Evolutionary conservation across 1,139 yeast genomes (phyloP).

Genomic region (Hemisphaericaspora xylofermentans): DNA sequence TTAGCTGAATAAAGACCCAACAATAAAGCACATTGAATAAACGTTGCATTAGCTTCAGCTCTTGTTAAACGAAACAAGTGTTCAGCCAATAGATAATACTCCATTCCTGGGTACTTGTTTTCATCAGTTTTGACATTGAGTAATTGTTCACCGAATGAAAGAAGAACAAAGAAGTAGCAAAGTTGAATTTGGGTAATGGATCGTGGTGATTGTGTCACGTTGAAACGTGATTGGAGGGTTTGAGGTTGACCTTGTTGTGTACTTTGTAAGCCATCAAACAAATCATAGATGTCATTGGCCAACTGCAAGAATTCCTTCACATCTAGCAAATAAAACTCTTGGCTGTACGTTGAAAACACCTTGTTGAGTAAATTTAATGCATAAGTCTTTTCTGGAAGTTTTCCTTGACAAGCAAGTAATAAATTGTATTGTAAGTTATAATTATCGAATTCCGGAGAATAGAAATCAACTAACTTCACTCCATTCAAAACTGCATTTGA

Average conservation of each 20-base stretch:
- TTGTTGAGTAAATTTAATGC: slow-evolving; percentile 28
- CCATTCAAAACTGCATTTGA: slow-evolving; percentile 1
- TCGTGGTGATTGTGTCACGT: neutral
- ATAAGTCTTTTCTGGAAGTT: slow-evolving; percentile 28
- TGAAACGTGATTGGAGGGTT: slow-evolving; percentile 1
- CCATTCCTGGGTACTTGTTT: slow-evolving; percentile 31
- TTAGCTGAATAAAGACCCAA: slow-evolving; percentile 50
- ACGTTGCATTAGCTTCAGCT: slow-evolving; percentile 39
- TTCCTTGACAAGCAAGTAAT: slow-evolving; percentile 8
- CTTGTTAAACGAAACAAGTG: slow-evolving; percentile 39
- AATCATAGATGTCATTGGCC: slow-evolving; percentile 26
- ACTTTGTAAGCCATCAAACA: slow-evolving; percentile 22
- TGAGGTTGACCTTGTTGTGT: slow-evolving; percentile 11
- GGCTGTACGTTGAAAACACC: slow-evolving; percentile 35
- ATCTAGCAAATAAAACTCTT: slow-evolving; percentile 39
- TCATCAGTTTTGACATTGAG: slow-evolving; percentile 14
- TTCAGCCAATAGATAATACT: slow-evolving; percentile 39
- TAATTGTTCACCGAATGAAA: slow-evolving; percentile 42
- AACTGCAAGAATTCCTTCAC: slow-evolving; percentile 7
- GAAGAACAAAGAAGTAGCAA: slow-evolving; percentile 32
- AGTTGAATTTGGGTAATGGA: slow-evolving; percentile 13
- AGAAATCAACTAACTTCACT: slow-evolving; percentile 7
- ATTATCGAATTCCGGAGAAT: slow-evolving; percentile 6
- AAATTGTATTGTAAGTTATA: slow-evolving; percentile 9
- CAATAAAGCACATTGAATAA: slow-evolving; percentile 46